Conservation (phyloP, 805 yeast species). For the Yarrowia hollandica region DNA sequence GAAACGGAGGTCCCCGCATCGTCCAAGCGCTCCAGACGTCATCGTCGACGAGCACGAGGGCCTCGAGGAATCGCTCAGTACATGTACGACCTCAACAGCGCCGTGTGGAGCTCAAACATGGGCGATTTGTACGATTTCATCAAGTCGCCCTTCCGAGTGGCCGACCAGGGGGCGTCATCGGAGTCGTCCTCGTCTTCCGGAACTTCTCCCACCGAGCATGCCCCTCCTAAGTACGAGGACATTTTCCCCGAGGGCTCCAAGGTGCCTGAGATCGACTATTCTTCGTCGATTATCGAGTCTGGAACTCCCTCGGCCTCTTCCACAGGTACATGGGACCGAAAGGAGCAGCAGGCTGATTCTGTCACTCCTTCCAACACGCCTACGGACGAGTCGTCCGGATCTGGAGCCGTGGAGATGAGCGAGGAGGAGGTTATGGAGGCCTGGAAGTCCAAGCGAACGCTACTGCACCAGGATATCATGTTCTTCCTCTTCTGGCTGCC, state of each 20-base stretch:
- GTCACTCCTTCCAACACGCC: conserved; percentile 13
- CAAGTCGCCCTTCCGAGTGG: conserved; percentile 21
- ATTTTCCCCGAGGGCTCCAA: conserved; percentile 36
- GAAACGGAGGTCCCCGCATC: conserved; percentile 30
- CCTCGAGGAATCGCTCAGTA: conserved; percentile 26
- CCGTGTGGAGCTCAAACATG: conserved; percentile 20
- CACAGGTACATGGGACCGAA: conserved; percentile 16
- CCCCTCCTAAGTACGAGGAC: conserved; percentile 38
- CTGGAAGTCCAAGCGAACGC: conserved; percentile 48
- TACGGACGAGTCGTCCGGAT: background rate
- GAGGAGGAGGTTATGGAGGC: conserved; percentile 36
- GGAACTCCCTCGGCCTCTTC: conserved; percentile 9
- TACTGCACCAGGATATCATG: conserved; percentile 72
- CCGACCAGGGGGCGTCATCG: conserved; percentile 3
- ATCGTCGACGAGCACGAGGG: conserved; percentile 16
- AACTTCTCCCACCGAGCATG: background rate
- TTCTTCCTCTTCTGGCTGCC: conserved; percentile 91
- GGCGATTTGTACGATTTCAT: conserved; percentile 27
- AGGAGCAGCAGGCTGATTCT: background rate
- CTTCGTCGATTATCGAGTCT: conserved; percentile 33
- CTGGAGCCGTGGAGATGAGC: conserved; percentile 20
- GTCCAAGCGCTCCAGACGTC: conserved; percentile 30
- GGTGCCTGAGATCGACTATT: conserved; percentile 31
- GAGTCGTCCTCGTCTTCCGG: conserved; percentile 3
- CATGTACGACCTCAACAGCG: conserved; percentile 32